A percentile compares a stretch with the other conserved stretches of the same genome.
These are phyloP conservation scores for Ceratobasidium sp. DNA, from an alignment of 1,284 basidiomycete genomes.

Conservation along the genomic window DNA sequence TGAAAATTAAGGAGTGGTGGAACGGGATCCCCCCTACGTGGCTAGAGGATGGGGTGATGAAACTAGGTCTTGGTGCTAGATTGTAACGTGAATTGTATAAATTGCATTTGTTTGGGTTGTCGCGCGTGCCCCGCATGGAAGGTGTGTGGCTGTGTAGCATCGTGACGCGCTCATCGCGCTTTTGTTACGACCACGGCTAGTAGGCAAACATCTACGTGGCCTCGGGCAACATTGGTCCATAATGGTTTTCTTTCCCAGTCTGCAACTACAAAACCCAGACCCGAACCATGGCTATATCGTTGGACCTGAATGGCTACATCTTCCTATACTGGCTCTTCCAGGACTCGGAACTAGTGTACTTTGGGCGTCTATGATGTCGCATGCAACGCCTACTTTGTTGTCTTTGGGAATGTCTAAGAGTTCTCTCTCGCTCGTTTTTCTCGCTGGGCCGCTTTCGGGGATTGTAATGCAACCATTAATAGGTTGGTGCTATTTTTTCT, in stretches of 20 bases:
- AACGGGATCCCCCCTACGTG: slow-evolving; percentile 41
- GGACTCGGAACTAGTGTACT: slow-evolving; percentile 43
- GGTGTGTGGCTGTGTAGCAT: slow-evolving; percentile 39
- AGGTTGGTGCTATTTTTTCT: slow-evolving; percentile 58
- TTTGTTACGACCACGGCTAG: neutral
- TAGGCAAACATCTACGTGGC: slow-evolving; percentile 20
- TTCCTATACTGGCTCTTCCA: slow-evolving; percentile 37
- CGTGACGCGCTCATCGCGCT: slow-evolving; percentile 10
- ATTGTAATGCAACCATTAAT: slow-evolving; percentile 94
- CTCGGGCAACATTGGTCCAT: slow-evolving; percentile 8
- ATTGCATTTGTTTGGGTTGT: slow-evolving; percentile 11
- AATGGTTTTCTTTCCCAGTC: slow-evolving; percentile 38
- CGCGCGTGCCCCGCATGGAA: slow-evolving; percentile 40
- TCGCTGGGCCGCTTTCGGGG: slow-evolving; percentile 93
- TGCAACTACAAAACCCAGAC: slow-evolving; percentile 33
- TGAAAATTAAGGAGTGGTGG: slow-evolving; percentile 45
- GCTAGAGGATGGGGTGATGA: slow-evolving; percentile 29
- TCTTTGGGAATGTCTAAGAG: slow-evolving; percentile 92
- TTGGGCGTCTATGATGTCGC: slow-evolving; percentile 45
- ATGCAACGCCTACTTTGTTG: slow-evolving; percentile 62
- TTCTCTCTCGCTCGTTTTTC: slow-evolving; percentile 90
- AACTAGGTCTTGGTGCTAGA: slow-evolving; percentile 9
- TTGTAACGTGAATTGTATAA: neutral
- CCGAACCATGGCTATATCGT: slow-evolving; percentile 38
- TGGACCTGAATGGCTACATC: slow-evolving; percentile 43